Conservation (phyloP, 2,329 filamentous ascomycete species). For the Huntiella decipiens region DNA sequence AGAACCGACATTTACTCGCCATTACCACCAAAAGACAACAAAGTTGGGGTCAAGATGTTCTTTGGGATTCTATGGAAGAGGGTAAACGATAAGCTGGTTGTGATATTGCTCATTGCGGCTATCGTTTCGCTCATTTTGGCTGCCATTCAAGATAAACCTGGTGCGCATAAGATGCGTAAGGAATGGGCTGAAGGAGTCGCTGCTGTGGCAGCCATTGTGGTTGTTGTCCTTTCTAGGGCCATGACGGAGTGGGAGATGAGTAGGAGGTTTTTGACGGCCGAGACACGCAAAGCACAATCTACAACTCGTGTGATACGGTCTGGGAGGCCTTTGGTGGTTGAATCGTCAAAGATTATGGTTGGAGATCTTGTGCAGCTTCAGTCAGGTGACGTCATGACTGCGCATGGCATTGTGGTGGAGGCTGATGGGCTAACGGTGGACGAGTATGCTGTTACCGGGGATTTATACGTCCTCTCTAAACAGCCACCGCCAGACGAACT, state of each 20-base stretch:
- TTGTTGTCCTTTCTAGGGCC: constrained; percentile 61
- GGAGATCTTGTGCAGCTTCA: constrained; percentile 58
- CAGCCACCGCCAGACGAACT: constrained; percentile 8
- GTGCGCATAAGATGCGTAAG: constrained; percentile 32
- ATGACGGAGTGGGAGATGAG: constrained; percentile 71
- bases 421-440: constrained; percentile 43
- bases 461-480: constrained; percentile 56
- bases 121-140: constrained; percentile 57
- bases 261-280: constrained; percentile 60
- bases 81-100: constrained; percentile 65
- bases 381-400: constrained; percentile 53
- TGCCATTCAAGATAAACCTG: constrained; percentile 50
- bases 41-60: constrained; percentile 1
- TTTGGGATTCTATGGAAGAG: constrained; percentile 40
- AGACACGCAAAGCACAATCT: constrained; percentile 61
- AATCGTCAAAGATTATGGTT: constrained; percentile 50
- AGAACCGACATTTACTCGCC: no score
- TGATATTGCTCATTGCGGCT: constrained; percentile 51
- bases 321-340: constrained; percentile 49
- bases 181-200: constrained; percentile 73
- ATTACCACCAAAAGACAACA: not conserved
- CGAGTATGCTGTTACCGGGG: constrained; percentile 59
- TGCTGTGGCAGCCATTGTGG: constrained; percentile 56
- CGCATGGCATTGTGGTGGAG: constrained; percentile 50
- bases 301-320: constrained; percentile 60